Conservation (phyloP, 75 land plant species). For the Pseudotsuga menziesii region DNA sequence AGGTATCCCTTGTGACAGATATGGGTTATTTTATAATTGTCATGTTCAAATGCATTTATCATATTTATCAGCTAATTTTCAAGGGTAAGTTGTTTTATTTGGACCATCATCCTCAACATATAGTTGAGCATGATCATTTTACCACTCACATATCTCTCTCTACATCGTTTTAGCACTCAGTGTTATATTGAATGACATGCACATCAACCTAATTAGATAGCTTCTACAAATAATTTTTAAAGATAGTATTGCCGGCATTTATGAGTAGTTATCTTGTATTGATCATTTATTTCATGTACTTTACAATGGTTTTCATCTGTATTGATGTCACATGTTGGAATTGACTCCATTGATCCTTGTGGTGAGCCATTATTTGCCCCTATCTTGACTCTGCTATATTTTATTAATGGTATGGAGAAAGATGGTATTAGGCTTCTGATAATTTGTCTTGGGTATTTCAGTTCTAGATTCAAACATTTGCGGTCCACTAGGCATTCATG, state of each 20-base stretch:
- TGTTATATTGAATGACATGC: no score
- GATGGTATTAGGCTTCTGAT: background rate
- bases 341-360: background rate
- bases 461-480: conserved; percentile 39
- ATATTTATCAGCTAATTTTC: no score
- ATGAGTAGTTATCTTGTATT: background rate
- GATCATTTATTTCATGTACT: background rate
- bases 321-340: background rate
- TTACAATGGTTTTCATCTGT: conserved; percentile 1
- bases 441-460: conserved; percentile 6
- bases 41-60: no score
- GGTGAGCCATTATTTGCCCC: background rate
- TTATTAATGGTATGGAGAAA: background rate
- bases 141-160: no score
- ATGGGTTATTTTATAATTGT: no score
- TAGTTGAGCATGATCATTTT: no score
- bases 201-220: background rate
- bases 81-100: no score
- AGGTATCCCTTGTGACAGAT: no score
- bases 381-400: background rate
- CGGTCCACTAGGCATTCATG: conserved; percentile 71
- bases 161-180: no score
- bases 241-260: background rate
- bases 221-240: background rate
- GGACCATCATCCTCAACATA: no score